Conservation (phyloP, 2,329 filamentous ascomycete genomes). For the Paracoccidioides lutzii region DNA sequence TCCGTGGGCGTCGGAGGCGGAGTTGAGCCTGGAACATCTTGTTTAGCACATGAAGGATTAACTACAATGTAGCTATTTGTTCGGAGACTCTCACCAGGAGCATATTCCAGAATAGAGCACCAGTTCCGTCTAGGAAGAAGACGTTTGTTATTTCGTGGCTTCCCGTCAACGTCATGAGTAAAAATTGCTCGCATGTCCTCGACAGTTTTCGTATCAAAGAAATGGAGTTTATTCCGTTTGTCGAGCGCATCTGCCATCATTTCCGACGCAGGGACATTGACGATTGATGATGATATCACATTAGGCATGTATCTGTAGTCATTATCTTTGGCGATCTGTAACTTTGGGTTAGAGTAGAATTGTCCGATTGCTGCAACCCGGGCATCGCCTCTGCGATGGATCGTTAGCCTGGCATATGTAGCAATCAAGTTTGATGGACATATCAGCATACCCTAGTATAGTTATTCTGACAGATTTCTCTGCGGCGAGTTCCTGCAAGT, state of each 20-base stretch:
- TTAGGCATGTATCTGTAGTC: constrained; percentile 98
- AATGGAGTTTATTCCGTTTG: constrained; percentile 68
- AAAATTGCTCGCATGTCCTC: constrained; percentile 96
- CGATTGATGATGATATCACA: constrained; percentile 84
- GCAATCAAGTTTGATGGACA: constrained; percentile 10
- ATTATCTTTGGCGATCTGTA: constrained; percentile 69
- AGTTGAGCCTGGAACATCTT: constrained; percentile 51
- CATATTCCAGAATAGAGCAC: constrained; percentile 81
- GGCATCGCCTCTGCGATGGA: constrained; percentile 60
- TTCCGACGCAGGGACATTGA: constrained; percentile 78
- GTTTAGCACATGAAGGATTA: not conserved
- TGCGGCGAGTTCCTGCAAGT: constrained; percentile 83
- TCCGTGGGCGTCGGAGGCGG: constrained; percentile 52
- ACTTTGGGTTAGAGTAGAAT: constrained; percentile 84
- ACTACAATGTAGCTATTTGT: not conserved
- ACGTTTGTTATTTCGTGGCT: constrained; percentile 78
- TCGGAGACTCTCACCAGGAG: constrained; percentile 48
- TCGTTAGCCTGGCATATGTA: constrained; percentile 12
- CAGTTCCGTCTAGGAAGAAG: constrained; percentile 85
- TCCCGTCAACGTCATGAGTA: constrained; percentile 74
- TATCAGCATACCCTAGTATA: constrained; percentile 52
- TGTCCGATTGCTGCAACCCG: constrained; percentile 86
- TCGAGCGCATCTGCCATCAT: constrained; percentile 85
- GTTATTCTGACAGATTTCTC: constrained; percentile 87
- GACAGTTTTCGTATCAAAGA: constrained; percentile 60